Conservation (phyloP, 192 early-diverging fungal species). For the Allomyces javanicus region DNA sequence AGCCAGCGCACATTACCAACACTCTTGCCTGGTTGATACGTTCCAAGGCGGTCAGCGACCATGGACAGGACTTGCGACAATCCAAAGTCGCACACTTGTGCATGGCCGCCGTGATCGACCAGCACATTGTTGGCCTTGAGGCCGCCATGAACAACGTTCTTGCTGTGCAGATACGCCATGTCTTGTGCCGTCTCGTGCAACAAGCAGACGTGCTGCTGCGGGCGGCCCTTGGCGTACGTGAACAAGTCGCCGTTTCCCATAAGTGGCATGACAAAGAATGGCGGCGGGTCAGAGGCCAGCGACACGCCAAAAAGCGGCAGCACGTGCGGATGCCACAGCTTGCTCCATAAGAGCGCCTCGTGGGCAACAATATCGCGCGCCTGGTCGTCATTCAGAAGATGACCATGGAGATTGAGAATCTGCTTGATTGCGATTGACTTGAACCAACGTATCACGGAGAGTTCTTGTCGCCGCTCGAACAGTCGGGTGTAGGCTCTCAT, state of each 20-base stretch:
- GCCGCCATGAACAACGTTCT: constrained; percentile 8
- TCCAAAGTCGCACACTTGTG: constrained; percentile 7
- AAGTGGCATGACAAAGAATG: constrained; percentile 21
- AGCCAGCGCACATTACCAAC: constrained; percentile 3
- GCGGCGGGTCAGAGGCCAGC: constrained; percentile 12
- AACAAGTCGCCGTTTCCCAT: constrained; percentile 11
- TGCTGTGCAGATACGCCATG: constrained; percentile 9
- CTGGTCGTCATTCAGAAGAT: too few relatives aligned
- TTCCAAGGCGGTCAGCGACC: too few relatives aligned
- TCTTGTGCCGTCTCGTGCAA: constrained; percentile 8
- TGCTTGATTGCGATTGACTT: too few relatives aligned
- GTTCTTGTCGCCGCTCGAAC: too few relatives aligned
- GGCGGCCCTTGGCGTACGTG: constrained; percentile 6
- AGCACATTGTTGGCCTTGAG: constrained; percentile 12
- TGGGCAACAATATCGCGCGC: too few relatives aligned
- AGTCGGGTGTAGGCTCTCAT: too few relatives aligned
- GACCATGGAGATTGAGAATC: too few relatives aligned
- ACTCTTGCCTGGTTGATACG: too few relatives aligned
- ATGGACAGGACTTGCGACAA: too few relatives aligned
- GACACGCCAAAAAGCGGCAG: constrained; percentile 20
- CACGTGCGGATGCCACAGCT: constrained; percentile 17
- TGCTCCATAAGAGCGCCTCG: too few relatives aligned
- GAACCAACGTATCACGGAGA: too few relatives aligned
- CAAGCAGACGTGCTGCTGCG: constrained; percentile 3
- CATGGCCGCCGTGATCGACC: constrained; percentile 5